Base-by-base conservation (phyloP, 1,139 yeast genomes). In the Saccharomyces hybrid region DNA sequence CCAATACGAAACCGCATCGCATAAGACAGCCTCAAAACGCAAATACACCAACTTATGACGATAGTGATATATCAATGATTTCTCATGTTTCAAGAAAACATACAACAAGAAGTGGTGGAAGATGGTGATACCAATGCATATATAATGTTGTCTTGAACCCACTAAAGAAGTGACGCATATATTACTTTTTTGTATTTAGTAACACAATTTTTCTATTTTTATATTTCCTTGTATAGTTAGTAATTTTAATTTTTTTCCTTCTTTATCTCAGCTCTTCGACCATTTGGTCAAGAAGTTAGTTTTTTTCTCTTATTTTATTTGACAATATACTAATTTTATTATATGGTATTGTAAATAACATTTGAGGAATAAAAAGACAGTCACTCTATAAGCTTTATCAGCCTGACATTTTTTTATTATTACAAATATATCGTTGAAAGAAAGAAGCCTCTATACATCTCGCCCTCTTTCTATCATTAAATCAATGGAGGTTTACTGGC, bases 21-120 rank as follows among this genome's bases (percentile, higher is more conserved):
- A 50, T 62, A 48, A 62, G 64, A 52, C 56, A 59, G 29, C 55
- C 55, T 41, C 62, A 62, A 13, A 55, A 55, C 29, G 59, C 64
- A 8, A 61, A 58, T 26, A 51, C 58, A n/a, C 59, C 61, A 49
- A 57, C 59, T 31, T 59, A 63, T 52, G 71, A 67, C 48, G 71
- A 68, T 55, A 66, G 66, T 56, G 71, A 68, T 53, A 64, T 68
- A 11, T 68, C 71, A 5, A 68, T 68, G 71, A 62, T 67, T 14
- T 68, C 71, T n/a, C 70, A 67, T 51, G 52, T 62, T 23, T 65
- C 70, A 4, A 61, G 57, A 52, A 62, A 61, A 44, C 69, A 63
- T 50, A 57, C 64, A 13, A 67, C 69, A 34, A 61, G 69, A 52
- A 66, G 70, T 53, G 69, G 71, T 16, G 61, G 64, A 20, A 61